Conservation (phyloP, 345 rosid genomes). For the Populus tremula region DNA sequence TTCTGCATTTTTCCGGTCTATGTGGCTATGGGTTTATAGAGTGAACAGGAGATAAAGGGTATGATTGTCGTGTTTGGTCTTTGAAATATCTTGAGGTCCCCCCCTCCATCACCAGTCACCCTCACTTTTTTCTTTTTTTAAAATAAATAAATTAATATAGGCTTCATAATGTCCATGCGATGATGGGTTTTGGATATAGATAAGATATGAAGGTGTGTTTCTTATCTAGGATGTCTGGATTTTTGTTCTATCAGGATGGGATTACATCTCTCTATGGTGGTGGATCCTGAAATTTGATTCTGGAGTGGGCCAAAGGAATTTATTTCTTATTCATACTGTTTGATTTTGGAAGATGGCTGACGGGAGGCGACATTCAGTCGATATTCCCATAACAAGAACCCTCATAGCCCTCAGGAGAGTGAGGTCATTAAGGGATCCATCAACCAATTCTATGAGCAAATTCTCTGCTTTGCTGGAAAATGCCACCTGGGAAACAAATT, state of each 20-base stretch:
- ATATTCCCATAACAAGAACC: slow-evolving; percentile 82
- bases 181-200: neutral
- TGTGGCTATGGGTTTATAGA: neutral
- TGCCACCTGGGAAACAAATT: slow-evolving; percentile 83
- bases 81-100: neutral
- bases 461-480: slow-evolving; percentile 75
- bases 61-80: neutral
- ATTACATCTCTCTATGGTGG: slow-evolving; percentile 4
- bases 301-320: slow-evolving; percentile 3
- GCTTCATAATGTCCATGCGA: neutral
- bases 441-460: slow-evolving; percentile 91
- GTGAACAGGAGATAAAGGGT: neutral
- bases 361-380: slow-evolving; percentile 82
- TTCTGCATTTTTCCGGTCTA: neutral
- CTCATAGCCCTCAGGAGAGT: slow-evolving; percentile 90
- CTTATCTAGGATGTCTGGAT: neutral
- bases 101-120: no score
- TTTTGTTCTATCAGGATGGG: slow-evolving; percentile 30
- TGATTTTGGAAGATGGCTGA: slow-evolving; percentile 43
- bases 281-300: slow-evolving; percentile 18
- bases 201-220: neutral
- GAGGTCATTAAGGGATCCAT: slow-evolving; percentile 89
- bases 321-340: neutral
- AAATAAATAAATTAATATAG: neutral
- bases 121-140: no score